Percentiles rank a stretch among this genome's conserved stretches.
phyloP scores from a whole-genome alignment of 1,139 yeast species.

The Nakaseomyces bracarensis region DNA sequence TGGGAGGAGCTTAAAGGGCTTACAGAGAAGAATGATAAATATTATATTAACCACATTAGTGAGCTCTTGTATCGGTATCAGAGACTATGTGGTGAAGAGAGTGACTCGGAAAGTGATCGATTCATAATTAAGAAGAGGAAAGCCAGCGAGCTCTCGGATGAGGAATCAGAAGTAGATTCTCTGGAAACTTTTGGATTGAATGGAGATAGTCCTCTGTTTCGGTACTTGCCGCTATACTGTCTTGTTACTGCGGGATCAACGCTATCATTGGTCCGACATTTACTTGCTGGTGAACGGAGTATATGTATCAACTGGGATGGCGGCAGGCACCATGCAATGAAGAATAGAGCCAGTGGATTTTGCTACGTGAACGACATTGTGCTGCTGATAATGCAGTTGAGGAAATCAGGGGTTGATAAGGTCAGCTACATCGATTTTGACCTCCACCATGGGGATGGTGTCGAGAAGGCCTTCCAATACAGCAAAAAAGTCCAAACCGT shows the following conservation, averaged over 20 bases:
- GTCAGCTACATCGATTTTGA: constrained; percentile 65
- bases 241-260: constrained; percentile 51
- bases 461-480: constrained; percentile 53
- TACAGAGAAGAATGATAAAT: constrained; percentile 6
- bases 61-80: neutral
- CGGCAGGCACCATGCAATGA: constrained; percentile 65
- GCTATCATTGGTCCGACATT: constrained; percentile 39
- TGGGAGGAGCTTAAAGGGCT: constrained; percentile 16
- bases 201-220: constrained; percentile 64
- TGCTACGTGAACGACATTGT: constrained; percentile 68
- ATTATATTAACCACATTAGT: neutral
- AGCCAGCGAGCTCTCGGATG: neutral
- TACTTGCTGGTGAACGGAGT: constrained; percentile 22
- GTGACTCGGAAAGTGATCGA: too few species aligned
- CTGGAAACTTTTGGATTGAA: neutral
- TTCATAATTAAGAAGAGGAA: neutral
- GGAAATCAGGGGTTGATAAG: constrained; percentile 38
- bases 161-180: neutral
- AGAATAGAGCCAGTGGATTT: constrained; percentile 55
- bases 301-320: constrained; percentile 70
- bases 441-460: constrained; percentile 77
- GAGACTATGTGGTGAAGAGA: neutral
- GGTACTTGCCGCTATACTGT: constrained; percentile 45
- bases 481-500: constrained; percentile 52
- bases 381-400: constrained; percentile 42